Evolutionary conservation across 805 yeast genomes (phyloP), one percentile per base, ranked within the genome.

Genomic region (Barnettozyma botsteinii): DNA sequence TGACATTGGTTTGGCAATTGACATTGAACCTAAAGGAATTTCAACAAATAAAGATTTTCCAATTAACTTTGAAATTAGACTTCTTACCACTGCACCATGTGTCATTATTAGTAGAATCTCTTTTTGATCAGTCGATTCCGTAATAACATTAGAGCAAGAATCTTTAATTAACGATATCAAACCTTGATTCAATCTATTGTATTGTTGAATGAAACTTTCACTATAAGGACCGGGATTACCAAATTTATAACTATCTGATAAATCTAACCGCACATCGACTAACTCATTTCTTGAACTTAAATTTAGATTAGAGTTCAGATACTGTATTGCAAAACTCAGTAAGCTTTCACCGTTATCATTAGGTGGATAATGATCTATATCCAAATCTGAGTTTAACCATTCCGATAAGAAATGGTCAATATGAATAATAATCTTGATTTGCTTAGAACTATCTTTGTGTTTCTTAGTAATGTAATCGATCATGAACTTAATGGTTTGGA

Each of bases 141-240:
- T 51, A n/a, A 43, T 37, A 9, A 42, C 47, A 20, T 56, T 50
- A 36, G 63, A 59, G 4, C 7, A 7, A 17, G 47, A 43, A 35
- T 51, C 56, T 37, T 62, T 64, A 13, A 66, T 40, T 9, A 69
- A 51, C 7, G 60, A 50, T 11, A 58, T 56, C 23, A 67, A 40
- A 18, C 64, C 69, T 7, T 52, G 50, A 31, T 53, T 61, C 35
- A 70, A 57, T 37, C 73, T 52, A 8, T 46, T 39, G 20, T 61
- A 64, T 41, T 67, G 68, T 7, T 60, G 61, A 4, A 49, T 40
- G 3, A 65, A 61, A 2, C 63, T 57, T 49, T 69, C 74, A 14
- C 66, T 69, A 42, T 65, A 69, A 10, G 64, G 67, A 14, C 74
- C 73, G 26, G 72, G 65, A 23, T 60, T 61, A 2, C 74, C 73